phyloP scores from a whole-genome alignment of 306 rosid species.

The Sicyos edulis region DNA sequence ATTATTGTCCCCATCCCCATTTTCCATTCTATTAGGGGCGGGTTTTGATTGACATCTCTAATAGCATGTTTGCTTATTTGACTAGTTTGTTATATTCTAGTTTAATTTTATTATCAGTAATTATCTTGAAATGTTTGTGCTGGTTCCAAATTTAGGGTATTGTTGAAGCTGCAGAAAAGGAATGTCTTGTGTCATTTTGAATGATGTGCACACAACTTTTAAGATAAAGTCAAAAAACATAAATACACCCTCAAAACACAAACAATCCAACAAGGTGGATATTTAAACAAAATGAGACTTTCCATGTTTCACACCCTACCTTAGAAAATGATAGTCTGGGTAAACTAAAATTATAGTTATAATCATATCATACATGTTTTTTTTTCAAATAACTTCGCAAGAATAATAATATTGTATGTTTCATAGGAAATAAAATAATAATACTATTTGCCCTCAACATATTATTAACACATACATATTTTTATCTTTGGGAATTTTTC shows the following conservation, averaged over 20 bases:
- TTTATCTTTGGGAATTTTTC: too few species aligned
- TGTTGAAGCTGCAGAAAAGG: neutral
- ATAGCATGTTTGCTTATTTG: too few species aligned
- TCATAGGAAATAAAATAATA: too few species aligned
- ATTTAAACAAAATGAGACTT: neutral
- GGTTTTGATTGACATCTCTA: too few species aligned
- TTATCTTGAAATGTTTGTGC: too few species aligned
- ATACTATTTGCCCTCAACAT: too few species aligned
- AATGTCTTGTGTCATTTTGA: neutral
- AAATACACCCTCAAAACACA: neutral
- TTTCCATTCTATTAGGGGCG: too few species aligned
- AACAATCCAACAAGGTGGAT: neutral
- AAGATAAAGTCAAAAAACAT: conserved; percentile 1
- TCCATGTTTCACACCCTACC: neutral
- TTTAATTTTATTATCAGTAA: too few species aligned
- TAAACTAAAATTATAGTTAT: neutral
- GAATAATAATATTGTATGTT: too few species aligned
- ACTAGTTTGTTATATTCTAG: too few species aligned
- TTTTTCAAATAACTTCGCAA: neutral
- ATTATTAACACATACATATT: too few species aligned
- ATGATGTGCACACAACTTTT: neutral
- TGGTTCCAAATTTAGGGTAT: neutral
- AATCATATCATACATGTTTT: neutral
- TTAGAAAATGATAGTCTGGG: neutral
- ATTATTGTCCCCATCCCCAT: too few species aligned